Percentiles rank a stretch among this genome's conserved stretches.
Conservation (phyloP, 352 stramenopile species). For the Phytopythium mirpurense region DNA sequence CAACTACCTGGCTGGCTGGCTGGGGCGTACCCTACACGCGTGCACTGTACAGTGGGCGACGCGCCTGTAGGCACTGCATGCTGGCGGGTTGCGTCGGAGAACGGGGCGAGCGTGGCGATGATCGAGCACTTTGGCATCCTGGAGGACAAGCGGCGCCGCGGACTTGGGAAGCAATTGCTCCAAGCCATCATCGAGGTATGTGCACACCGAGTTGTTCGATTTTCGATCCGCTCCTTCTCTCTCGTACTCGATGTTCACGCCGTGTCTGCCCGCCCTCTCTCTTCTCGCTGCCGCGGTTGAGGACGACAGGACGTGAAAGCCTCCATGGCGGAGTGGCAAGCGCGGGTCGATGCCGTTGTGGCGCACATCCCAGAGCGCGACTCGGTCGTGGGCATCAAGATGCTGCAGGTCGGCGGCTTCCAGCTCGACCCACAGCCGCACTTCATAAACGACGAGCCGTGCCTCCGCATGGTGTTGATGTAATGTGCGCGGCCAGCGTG, state of each 20-base stretch:
- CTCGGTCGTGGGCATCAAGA: constrained; percentile 31
- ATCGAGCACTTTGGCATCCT: constrained; percentile 64
- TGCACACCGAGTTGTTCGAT: neutral
- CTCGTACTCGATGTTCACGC: neutral
- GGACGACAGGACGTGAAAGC: constrained; percentile 39
- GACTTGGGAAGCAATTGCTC: constrained; percentile 49
- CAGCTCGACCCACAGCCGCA: constrained; percentile 29
- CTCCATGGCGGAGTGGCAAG: constrained; percentile 24
- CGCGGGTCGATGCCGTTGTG: constrained; percentile 26
- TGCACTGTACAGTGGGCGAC: constrained; percentile 51
- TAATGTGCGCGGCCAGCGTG: neutral
- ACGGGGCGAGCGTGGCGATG: constrained; percentile 36
- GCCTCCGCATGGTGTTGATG: constrained; percentile 24
- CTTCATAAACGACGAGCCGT: constrained; percentile 17
- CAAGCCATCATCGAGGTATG: constrained; percentile 42
- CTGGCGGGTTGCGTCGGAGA: constrained; percentile 34
- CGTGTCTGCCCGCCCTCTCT: neutral
- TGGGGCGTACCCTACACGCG: too few relatives aligned
- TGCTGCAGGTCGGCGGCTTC: constrained; percentile 53
- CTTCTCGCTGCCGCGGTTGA: neutral
- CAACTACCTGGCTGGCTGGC: neutral
- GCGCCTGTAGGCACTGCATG: constrained; percentile 51
- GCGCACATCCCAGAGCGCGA: constrained; percentile 38
- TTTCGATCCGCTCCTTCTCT: constrained; percentile 2
- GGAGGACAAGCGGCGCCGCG: constrained; percentile 39